These are phyloP conservation scores for Turnera subulata DNA, from an alignment of 345 rosid species.

Conservation along the genomic window DNA sequence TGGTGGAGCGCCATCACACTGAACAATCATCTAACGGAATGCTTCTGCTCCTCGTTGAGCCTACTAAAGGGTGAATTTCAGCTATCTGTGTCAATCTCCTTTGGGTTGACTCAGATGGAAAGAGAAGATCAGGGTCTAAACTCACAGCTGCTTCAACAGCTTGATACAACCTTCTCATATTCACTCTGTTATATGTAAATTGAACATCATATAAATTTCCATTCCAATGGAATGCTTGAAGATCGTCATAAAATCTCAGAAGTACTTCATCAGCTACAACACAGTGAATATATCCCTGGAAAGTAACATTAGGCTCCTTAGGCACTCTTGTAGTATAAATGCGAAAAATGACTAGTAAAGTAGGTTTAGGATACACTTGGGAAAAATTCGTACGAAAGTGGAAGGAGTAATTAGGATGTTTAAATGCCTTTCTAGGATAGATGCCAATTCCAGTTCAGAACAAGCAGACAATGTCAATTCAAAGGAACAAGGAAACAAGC, in stretches of 20 bases:
- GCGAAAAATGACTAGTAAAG: no score
- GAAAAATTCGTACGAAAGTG: no score
- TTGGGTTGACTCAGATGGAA: conserved; percentile 45
- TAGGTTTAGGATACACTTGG: no score
- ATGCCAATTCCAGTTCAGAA: no score
- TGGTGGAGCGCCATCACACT: conserved; percentile 79
- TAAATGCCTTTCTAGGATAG: no score
- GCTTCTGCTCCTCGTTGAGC: conserved; percentile 74
- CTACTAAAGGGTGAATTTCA: conserved; percentile 41
- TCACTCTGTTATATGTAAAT: conserved; percentile 63
- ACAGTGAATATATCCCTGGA: conserved; percentile 71
- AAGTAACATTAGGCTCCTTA: no score
- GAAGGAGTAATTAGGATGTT: no score
- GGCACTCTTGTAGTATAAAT: no score
- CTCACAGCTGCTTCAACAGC: conserved; percentile 52
- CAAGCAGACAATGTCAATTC: no score
- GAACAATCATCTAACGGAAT: conserved; percentile 62
- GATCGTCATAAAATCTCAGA: conserved; percentile 51
- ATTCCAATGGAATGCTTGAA: conserved; percentile 43
- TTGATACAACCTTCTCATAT: conserved; percentile 65
- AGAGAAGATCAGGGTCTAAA: conserved; percentile 46
- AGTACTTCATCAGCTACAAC: conserved; percentile 79
- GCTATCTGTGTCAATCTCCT: conserved; percentile 43
- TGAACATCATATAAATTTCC: conserved; percentile 56
- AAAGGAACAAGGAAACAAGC: no score